phyloP scores from a whole-genome alignment of 345 rosid species.

The Viola odorata region DNA sequence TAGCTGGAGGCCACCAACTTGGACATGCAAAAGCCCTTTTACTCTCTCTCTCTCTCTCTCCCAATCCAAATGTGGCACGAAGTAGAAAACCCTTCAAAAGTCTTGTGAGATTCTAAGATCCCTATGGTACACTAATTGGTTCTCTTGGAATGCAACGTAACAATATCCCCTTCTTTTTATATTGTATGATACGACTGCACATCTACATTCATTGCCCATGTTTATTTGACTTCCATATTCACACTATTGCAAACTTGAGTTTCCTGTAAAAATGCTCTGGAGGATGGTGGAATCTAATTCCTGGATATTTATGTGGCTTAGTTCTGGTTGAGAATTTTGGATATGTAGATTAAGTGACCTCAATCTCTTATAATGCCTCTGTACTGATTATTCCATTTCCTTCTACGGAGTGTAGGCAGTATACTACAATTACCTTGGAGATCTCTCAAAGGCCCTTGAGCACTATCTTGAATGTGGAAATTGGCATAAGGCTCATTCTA shows the following conservation, averaged over 20 bases:
- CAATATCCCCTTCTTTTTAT: too few species aligned
- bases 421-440: slow-evolving; percentile 59
- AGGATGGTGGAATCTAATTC: neutral
- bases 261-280: neutral
- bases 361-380: neutral
- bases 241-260: neutral
- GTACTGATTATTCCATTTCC: slow-evolving; percentile 7
- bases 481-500: slow-evolving; percentile 91
- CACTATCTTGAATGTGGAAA: slow-evolving; percentile 75
- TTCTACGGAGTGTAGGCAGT: slow-evolving; percentile 56
- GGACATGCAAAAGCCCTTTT: too few species aligned
- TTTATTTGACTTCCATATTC: too few species aligned
- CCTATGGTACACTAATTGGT: too few species aligned
- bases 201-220: too few species aligned
- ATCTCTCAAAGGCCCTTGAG: slow-evolving; percentile 71
- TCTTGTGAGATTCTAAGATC: too few species aligned
- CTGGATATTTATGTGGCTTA: neutral
- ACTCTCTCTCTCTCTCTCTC: too few species aligned
- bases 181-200: too few species aligned
- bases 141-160: too few species aligned
- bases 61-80: too few species aligned
- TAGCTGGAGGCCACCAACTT: too few species aligned
- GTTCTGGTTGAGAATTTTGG: neutral
- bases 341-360: neutral
- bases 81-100: too few species aligned